phyloP scores from a whole-genome alignment of 495 filamentous ascomycete species.

The Bathelium albidoporum region DNA sequence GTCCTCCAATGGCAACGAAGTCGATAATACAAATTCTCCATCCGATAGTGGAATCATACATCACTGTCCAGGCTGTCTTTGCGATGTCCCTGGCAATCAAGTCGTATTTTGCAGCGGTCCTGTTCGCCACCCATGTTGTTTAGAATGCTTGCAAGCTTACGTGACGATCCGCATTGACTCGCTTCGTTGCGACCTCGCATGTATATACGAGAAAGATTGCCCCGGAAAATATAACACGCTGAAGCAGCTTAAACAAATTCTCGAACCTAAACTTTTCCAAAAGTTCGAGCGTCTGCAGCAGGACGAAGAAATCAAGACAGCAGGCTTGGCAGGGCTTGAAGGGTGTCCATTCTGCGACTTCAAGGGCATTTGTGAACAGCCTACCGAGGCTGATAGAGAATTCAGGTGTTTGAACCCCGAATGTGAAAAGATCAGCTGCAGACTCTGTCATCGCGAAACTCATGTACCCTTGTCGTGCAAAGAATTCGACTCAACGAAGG shows the following conservation, averaged over 20 bases:
- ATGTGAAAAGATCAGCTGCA: slow-evolving; percentile 61
- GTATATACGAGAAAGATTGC: slow-evolving; percentile 35
- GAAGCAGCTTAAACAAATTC: slow-evolving; percentile 43
- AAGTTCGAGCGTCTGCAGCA: slow-evolving; percentile 59
- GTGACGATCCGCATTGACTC: slow-evolving; percentile 60
- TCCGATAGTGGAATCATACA: not conserved
- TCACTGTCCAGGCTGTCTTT: slow-evolving; percentile 41
- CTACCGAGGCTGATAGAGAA: slow-evolving; percentile 60
- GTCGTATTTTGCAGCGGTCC: slow-evolving; percentile 56
- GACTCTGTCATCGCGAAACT: slow-evolving; percentile 57
- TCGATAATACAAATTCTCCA: not conserved
- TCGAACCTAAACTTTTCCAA: slow-evolving; percentile 47
- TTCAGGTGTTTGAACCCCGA: slow-evolving; percentile 60
- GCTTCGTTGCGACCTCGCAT: slow-evolving; percentile 48
- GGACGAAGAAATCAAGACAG: slow-evolving; percentile 48
- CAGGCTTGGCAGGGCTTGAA: slow-evolving; percentile 26
- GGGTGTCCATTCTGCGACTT: slow-evolving; percentile 76
- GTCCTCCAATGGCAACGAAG: not conserved
- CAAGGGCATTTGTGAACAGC: slow-evolving; percentile 55
- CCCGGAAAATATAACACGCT: slow-evolving; percentile 18
- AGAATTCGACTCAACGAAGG: slow-evolving; percentile 52
- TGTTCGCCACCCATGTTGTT: slow-evolving; percentile 58
- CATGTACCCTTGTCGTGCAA: slow-evolving; percentile 69
- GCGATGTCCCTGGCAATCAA: slow-evolving; percentile 51
- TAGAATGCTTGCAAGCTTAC: slow-evolving; percentile 48